Percentiles rank a stretch among this genome's conserved stretches.
These are phyloP conservation scores for Capsella rubella DNA, from an alignment of 441 rosid genomes.

Conservation along the genomic window DNA sequence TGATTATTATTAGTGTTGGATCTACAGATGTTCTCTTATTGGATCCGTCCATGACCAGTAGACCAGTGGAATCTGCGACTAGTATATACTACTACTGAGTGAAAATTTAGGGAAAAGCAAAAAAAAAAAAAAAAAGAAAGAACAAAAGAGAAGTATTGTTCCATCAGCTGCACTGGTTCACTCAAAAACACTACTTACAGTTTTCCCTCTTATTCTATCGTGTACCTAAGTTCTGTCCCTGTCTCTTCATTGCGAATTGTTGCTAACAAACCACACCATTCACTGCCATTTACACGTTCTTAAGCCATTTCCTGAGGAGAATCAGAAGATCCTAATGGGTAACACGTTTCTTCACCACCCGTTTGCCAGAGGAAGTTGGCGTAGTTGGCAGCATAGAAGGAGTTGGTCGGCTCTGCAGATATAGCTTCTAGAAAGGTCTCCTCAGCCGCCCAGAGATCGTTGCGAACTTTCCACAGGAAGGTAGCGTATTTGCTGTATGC, in stretches of 20 bases:
- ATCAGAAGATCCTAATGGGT: conserved; percentile 49
- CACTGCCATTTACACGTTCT: conserved; percentile 12
- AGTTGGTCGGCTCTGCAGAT: conserved; percentile 57
- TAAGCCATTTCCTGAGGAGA: conserved; percentile 38
- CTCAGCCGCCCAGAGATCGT: conserved; percentile 79
- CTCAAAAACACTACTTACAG: conserved; percentile 38
- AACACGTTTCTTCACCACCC: conserved; percentile 82
- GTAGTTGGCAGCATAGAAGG: conserved; percentile 64
- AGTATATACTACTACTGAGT: conserved; percentile 6
- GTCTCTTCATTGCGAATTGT: conserved; percentile 11
- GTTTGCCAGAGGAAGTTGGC: conserved; percentile 84
- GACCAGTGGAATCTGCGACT: not conserved
- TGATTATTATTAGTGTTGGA: conserved; percentile 10
- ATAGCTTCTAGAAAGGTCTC: conserved; percentile 73
- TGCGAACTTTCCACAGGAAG: conserved; percentile 76
- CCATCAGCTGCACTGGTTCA: conserved; percentile 27
- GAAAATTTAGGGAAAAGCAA: not conserved
- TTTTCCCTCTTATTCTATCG: conserved; percentile 17
- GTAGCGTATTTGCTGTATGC: conserved; percentile 63
- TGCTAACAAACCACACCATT: conserved; percentile 16
- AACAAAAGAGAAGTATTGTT: conserved; percentile 22
- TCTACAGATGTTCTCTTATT: conserved; percentile 33
- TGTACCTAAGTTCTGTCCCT: conserved; percentile 26
- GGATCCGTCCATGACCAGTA: not conserved
- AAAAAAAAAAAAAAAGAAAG: not conserved